A percentile compares a stretch with the other conserved stretches of the same genome.
These are phyloP conservation scores for Dothistroma pini DNA, from an alignment of 2,329 filamentous ascomycete genomes.

Conservation along the genomic window DNA sequence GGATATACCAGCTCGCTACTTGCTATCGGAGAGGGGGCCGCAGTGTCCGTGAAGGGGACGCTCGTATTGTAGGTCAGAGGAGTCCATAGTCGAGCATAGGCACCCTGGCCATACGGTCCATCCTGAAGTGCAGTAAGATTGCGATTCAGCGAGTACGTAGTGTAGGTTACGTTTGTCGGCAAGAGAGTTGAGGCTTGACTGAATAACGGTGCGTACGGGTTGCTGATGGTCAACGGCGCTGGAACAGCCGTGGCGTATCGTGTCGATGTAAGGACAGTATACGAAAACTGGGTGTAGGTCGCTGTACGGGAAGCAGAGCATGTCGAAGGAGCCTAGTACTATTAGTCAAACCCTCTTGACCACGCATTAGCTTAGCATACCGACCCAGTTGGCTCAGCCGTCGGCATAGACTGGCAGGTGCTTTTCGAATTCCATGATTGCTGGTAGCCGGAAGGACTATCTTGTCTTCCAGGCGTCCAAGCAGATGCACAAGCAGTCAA, in stretches of 20 bases:
- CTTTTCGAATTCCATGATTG: not conserved
- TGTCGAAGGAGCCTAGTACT: slow-evolving; percentile 10
- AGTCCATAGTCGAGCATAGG: slow-evolving; percentile 22
- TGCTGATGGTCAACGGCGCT: slow-evolving; percentile 18
- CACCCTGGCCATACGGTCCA: slow-evolving; percentile 23
- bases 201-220: slow-evolving; percentile 20
- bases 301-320: slow-evolving; percentile 20
- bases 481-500: not conserved
- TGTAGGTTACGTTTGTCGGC: slow-evolving; percentile 18
- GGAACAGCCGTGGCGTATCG: slow-evolving; percentile 23
- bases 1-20: slow-evolving; percentile 35
- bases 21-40: slow-evolving; percentile 35
- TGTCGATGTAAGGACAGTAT: slow-evolving; percentile 20
- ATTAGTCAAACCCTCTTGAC: not conserved
- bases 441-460: not conserved
- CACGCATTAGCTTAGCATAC: not conserved
- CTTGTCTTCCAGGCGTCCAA: not conserved
- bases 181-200: slow-evolving; percentile 19
- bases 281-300: slow-evolving; percentile 19
- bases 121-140: slow-evolving; percentile 19
- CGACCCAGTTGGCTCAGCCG: not conserved
- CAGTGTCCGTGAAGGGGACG: slow-evolving; percentile 31
- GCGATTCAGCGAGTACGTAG: slow-evolving; percentile 20
- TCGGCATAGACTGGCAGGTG: not conserved
- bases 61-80: slow-evolving; percentile 22